Evolutionary conservation across 1,284 basidiomycete species (phyloP).

Genomic region (Ustilago bromivora): DNA sequence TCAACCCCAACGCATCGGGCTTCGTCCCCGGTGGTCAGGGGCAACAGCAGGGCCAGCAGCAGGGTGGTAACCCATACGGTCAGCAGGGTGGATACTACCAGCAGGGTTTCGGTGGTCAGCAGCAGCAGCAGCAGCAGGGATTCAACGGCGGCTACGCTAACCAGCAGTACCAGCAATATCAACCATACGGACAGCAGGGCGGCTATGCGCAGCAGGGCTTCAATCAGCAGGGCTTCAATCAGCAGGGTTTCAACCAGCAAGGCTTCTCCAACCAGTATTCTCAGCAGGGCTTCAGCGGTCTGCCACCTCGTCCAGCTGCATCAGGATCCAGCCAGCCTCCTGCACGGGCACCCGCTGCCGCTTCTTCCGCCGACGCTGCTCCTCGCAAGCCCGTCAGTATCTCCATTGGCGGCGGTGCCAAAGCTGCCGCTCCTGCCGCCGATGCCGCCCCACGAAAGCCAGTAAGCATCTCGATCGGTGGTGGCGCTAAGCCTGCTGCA

Average conservation of each 20-base stretch:
- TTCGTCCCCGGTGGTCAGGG: constrained; percentile 61
- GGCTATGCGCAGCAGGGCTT: constrained; percentile 43
- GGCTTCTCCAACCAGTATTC: constrained; percentile 44
- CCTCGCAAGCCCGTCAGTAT: constrained; percentile 66
- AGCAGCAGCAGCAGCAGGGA: constrained; percentile 43
- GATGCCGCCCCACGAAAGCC: constrained; percentile 46
- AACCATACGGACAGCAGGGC: constrained; percentile 37
- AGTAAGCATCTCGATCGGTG: constrained; percentile 65
- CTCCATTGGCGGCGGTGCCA: constrained; percentile 65
- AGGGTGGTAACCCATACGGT: constrained; percentile 34
- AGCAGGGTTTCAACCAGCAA: constrained; percentile 50
- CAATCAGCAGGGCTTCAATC: constrained; percentile 46
- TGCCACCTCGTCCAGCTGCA: constrained; percentile 51
- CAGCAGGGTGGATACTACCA: constrained; percentile 55
- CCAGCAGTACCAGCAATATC: constrained; percentile 39
- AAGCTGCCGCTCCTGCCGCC: constrained; percentile 32
- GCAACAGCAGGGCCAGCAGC: constrained; percentile 54
- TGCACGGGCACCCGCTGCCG: constrained; percentile 21
- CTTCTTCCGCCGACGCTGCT: constrained; percentile 29
- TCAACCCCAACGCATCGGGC: constrained; percentile 67
- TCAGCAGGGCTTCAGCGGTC: constrained; percentile 42
- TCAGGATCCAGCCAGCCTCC: constrained; percentile 43
- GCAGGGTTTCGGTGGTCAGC: constrained; percentile 42
- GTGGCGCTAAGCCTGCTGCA: constrained; percentile 50
- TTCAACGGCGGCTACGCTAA: constrained; percentile 46